Evolutionary conservation across 2,329 filamentous ascomycete species (phyloP).

Genomic region (Myriosclerotinia curreyana): DNA sequence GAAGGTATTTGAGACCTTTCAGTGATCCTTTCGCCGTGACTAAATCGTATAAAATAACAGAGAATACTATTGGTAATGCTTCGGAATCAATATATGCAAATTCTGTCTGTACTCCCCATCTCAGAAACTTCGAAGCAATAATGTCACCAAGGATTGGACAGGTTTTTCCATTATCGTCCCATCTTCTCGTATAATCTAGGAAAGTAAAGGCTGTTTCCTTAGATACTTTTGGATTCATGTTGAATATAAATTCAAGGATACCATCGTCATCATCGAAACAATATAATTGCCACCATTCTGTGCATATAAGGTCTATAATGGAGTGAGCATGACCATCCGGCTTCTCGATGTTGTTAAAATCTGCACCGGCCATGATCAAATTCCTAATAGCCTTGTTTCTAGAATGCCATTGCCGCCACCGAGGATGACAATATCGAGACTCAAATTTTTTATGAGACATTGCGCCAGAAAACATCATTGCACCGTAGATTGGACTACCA

Average conservation of each 20-base stretch:
- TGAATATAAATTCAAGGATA: neutral
- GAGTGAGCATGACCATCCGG: neutral
- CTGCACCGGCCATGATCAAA: neutral
- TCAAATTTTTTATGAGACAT: too few relatives aligned
- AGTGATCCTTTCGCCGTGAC: accelerated
- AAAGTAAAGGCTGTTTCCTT: too few relatives aligned
- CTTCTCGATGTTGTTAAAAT: neutral
- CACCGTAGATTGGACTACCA: neutral
- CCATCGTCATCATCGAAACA: too few relatives aligned
- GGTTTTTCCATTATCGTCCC: too few relatives aligned
- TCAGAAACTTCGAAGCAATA: neutral
- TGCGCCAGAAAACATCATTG: accelerated
- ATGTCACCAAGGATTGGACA: neutral
- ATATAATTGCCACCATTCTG: too few relatives aligned
- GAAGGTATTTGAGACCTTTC: neutral
- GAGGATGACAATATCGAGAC: too few relatives aligned
- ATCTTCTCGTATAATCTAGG: too few relatives aligned
- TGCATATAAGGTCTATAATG: too few relatives aligned
- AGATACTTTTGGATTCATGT: neutral
- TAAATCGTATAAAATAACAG: neutral
- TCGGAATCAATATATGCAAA: neutral
- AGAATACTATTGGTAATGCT: neutral
- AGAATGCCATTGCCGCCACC: too few relatives aligned
- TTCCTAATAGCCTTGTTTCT: neutral
- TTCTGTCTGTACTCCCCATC: neutral